Evolutionary conservation across 2,329 filamentous ascomycete species (phyloP), one percentile per base, ranked within the genome.

Genomic region (Sporothrix sp.): DNA sequence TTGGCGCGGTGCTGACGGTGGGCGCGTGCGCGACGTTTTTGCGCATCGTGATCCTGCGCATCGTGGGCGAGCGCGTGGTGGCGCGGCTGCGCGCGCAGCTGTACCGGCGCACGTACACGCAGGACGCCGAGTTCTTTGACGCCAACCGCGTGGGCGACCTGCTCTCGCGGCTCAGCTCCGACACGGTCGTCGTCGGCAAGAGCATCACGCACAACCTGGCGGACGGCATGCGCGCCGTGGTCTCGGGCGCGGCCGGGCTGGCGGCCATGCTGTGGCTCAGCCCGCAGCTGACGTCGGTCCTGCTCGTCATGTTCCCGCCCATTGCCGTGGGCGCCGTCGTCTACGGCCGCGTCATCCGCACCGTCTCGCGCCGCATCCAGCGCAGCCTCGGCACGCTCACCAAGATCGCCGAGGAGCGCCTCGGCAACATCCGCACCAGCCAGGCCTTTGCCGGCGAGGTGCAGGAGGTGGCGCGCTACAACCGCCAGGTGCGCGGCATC

Each of bases 101-200:
- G 4, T 98, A 95, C 70, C 81, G 88, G 57, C 81, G 85, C 57
- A 98, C 93, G 0, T 95, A 94, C 60, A 78, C 93, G n/a, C 93
- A 98, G 66, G 93, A 98, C 66, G 93, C 93, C 52, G 93, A 97
- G 62, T 98, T 98, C 71, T 98, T 98, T 63, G 93, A 98, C 64
- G 93, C 93, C 35, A 98, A 98, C 69, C 80, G 93, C 23, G 90
- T 96, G 23, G 93, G 93, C 65, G 93, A 98, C 64, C 72, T 98
- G 59, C 96, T 98, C 62, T 97, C 91, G 33, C 84, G 94, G 33
- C 79, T 98, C 40, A 90, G 91, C 61, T 95, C 90, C 2, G 94
- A 98, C 65, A 96, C 93, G 1, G 88, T 97, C 62, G 94, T 98
- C 62, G 93, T 98, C 50, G 93, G 91, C 63, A 98, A 98, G 69